Evolutionary conservation across 495 filamentous ascomycete species (phyloP), one percentile per base, ranked within the genome.

Genomic region (Antarctomyces pellizariae): DNA sequence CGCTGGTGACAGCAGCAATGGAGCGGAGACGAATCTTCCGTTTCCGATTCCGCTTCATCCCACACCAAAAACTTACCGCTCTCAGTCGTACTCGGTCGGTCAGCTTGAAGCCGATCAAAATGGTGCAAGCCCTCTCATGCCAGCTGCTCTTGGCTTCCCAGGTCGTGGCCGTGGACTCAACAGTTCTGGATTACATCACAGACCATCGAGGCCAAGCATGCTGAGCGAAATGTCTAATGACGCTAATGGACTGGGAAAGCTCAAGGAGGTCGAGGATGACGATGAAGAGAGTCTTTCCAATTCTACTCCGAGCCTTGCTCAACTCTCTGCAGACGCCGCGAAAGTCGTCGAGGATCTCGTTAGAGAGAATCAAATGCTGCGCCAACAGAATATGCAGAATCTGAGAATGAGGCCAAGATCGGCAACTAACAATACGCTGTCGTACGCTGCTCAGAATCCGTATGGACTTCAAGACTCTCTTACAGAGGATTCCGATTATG

Each of bases 21-120:
- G 49, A 0, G 35, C 53, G 7, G 57, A 54, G 22, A 56, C 66
- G 5, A 73, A 78, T 31, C 77, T 91, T 31, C 82, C 82, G 8
- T 89, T 93, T 33, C 63, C 76, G 4, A 91, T 91, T 32, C 83
- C 83, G 2, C 54, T 93, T 8, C 77, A 91, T 34, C 83, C 83
- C 3, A 86, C 80, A 0, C 76, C 74, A 6, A 86, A 91, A 42
- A 84, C 75, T 1, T 89, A 89, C 41, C 74, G 86, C 16, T 97
- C 86, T 8, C 78, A 90, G 50, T 97, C 86, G 3, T 95, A 93
- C 45, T 93, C 84, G 1, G 83, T 92, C 15, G 86, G 86, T 13
- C 86, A 97, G 44, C 48, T 77, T 34, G 82, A 92, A 13, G 61
- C 71, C 4, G 79, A 90, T 49, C n/a, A n/a, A n/a, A n/a, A n/a